These are phyloP conservation scores for Magnusiomyces suaveolens DNA, from an alignment of 1,139 yeast genomes.

Conservation along the genomic window DNA sequence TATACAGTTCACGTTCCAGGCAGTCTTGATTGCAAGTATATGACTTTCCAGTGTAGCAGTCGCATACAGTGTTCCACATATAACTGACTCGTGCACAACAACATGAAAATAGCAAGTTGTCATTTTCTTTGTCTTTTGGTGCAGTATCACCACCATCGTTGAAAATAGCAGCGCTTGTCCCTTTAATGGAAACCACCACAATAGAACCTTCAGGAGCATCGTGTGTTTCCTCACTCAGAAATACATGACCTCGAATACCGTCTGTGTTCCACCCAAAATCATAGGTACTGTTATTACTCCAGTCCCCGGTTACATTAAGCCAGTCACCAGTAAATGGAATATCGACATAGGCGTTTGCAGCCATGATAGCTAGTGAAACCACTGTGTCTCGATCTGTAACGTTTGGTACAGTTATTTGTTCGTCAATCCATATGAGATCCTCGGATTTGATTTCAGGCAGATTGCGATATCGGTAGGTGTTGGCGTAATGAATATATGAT, in stretches of 20 bases:
- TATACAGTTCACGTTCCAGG: slow-evolving; percentile 62
- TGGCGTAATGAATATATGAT: slow-evolving; percentile 52
- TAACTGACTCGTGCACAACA: slow-evolving; percentile 93
- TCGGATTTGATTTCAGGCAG: slow-evolving; percentile 16
- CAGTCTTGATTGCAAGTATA: slow-evolving; percentile 88
- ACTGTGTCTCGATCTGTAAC: slow-evolving; percentile 64
- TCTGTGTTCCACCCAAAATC: slow-evolving; percentile 77
- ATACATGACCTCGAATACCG: slow-evolving; percentile 87
- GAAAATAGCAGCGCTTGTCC: slow-evolving; percentile 84
- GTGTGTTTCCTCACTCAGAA: slow-evolving; percentile 39
- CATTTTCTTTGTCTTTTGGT: slow-evolving; percentile 71
- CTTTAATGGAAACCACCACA: slow-evolving; percentile 77
- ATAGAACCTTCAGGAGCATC: slow-evolving; percentile 35
- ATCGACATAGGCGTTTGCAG: slow-evolving; percentile 84
- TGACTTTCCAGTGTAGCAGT: slow-evolving; percentile 68
- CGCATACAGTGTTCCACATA: slow-evolving; percentile 93
- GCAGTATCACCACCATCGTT: slow-evolving; percentile 72
- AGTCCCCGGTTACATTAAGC: slow-evolving; percentile 66
- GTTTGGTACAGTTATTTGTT: slow-evolving; percentile 52
- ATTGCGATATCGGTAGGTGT: slow-evolving; percentile 20
- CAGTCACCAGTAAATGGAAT: slow-evolving; percentile 77
- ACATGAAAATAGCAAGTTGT: slow-evolving; percentile 81
- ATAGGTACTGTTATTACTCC: slow-evolving; percentile 33
- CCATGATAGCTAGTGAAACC: slow-evolving; percentile 68
- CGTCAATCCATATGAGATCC: slow-evolving; percentile 28